Base-by-base conservation (phyloP, 2,329 filamentous ascomycete genomes). In the Aspergillus pseudonomiae region DNA sequence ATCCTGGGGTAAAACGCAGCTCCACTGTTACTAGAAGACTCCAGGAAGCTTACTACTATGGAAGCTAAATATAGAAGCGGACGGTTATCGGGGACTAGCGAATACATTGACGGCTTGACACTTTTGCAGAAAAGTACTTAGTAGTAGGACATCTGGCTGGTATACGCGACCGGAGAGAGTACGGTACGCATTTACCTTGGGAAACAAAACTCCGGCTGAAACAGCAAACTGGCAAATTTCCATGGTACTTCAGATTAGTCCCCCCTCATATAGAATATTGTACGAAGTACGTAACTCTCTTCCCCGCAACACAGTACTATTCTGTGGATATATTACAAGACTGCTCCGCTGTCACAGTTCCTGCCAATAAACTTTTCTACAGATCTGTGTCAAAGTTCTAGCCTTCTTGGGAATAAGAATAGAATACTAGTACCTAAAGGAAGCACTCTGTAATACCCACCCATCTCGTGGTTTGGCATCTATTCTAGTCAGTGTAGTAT, bases 231-330 rank as follows among this genome's bases (percentile, higher is more conserved):
- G 50, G 53, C 46, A 41, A 24, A 30, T 39, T 50, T 54, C 41
- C 50, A 58, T 57, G 56, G 63, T 65, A 61, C 43, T 48, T 50
- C 12, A 59, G 45, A 65, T 63, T 61, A 57, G 24, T 41, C 50
- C 58, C 53, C 43, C 24, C 19, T 28, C 36, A 41, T n/a, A 32
- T 26, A 48, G 26, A 32, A 58, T 55, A 43, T n/a, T 41, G 45
- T 45, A 32, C 32, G 36, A 39, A 58, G 48, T 26, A 53, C 57
- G 46, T 48, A 50, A 50, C 60, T 24, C 54, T 54, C n/a, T 64
- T 63, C 65, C 57, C 61, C 60, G 62, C 63, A 67, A 60, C 60
- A 28, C 26, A 28, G 21, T 24, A 28, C 4, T 28, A 39, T 26
- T 30, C 26, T 54, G 11, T 39, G 52, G 19, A 26, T 28, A 32